Evolutionary conservation across 768 basidiomycete genomes (phyloP).

Genomic region (Xerocomellus dryophilus): DNA sequence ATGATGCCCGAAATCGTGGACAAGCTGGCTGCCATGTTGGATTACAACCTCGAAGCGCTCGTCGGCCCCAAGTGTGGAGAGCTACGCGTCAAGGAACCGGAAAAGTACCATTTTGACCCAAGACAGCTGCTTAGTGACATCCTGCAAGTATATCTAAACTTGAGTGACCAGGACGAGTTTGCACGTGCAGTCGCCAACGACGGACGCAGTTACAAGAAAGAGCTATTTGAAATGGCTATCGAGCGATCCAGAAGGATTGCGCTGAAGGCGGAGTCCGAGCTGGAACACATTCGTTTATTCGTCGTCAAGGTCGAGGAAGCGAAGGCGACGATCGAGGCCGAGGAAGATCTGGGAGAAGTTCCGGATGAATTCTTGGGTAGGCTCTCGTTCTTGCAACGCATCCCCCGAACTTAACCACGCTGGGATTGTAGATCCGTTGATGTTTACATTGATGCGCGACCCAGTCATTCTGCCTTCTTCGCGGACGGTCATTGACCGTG

Average conservation of each 20-base stretch:
- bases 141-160: conserved; percentile 84
- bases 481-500: conserved; percentile 70
- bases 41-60: conserved; percentile 88
- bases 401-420: not conserved
- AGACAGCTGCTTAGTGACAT: conserved; percentile 80
- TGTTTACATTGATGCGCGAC: conserved; percentile 92
- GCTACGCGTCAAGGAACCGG: conserved; percentile 78
- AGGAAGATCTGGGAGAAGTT: conserved; percentile 88
- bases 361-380: conserved; percentile 94
- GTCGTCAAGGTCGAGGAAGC: conserved; percentile 81
- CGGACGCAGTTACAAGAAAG: conserved; percentile 84
- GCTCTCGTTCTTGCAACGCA: conserved; percentile 22
- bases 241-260: conserved; percentile 55
- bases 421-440: conserved; percentile 68
- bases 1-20: conserved; percentile 97
- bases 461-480: conserved; percentile 91
- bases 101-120: conserved; percentile 89
- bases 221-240: conserved; percentile 78
- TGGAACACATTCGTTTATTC: conserved; percentile 66
- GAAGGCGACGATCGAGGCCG: conserved; percentile 76
- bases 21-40: conserved; percentile 92
- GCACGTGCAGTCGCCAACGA: conserved; percentile 88
- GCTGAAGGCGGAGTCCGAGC: conserved; percentile 76
- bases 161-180: conserved; percentile 78
- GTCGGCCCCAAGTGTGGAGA: conserved; percentile 88